Percentiles rank a stretch among this genome's conserved stretches.
These are phyloP conservation scores for Venturiaceae sp. DNA, from an alignment of 2,329 filamentous ascomycete genomes.

Conservation along the genomic window DNA sequence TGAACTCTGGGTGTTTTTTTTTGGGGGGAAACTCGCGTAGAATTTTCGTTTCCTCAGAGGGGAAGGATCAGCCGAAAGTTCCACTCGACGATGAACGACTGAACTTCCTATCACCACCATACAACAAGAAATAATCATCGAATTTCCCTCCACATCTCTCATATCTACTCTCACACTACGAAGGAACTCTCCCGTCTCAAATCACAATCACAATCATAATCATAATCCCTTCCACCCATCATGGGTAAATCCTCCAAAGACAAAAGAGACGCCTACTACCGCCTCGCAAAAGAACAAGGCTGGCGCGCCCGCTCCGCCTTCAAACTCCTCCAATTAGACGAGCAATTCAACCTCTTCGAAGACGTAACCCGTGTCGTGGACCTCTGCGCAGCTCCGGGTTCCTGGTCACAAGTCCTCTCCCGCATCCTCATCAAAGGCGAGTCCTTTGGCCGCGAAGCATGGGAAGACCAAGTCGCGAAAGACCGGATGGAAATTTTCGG, in stretches of 20 bases:
- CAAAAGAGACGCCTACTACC: constrained; percentile 95
- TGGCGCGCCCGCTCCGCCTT: constrained; percentile 96
- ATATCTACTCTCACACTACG: too few species aligned
- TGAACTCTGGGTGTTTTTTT: background rate
- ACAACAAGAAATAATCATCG: background rate
- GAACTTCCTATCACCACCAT: background rate
- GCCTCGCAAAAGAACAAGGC: constrained; percentile 95
- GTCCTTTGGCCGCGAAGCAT: constrained; percentile 74
- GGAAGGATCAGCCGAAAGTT: too few species aligned
- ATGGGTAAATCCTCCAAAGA: constrained; percentile 99
- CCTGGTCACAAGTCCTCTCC: constrained; percentile 95
- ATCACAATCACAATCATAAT: background rate
- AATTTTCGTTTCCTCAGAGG: too few species aligned
- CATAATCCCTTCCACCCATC: background rate
- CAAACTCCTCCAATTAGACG: constrained; percentile 92
- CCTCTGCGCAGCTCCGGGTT: constrained; percentile 88
- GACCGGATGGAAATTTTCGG: constrained; percentile 52
- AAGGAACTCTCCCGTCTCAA: background rate
- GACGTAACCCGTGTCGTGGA: constrained; percentile 89
- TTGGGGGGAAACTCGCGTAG: background rate
- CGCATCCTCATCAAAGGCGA: constrained; percentile 89
- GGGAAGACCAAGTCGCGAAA: constrained; percentile 72
- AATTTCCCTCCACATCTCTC: too few species aligned
- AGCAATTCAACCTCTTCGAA: constrained; percentile 89
- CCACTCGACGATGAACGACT: too few species aligned